These are phyloP conservation scores for Trichoderma citrinoviride DNA, from an alignment of 2,329 filamentous ascomycete species.

Conservation along the genomic window DNA sequence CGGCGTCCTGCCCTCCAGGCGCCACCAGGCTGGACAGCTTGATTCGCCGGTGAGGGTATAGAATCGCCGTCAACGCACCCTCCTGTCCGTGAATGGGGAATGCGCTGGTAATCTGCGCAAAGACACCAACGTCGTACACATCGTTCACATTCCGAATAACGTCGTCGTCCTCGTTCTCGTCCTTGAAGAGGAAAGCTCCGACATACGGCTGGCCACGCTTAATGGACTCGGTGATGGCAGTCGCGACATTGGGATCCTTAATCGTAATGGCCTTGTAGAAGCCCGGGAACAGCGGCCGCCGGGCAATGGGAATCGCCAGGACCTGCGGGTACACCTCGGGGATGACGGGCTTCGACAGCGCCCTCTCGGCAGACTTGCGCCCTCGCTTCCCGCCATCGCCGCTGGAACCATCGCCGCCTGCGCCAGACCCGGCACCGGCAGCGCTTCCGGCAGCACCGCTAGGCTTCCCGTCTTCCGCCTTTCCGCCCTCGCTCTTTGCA, in stretches of 20 bases:
- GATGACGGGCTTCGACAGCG: slow-evolving; percentile 81
- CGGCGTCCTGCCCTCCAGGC: slow-evolving; percentile 53
- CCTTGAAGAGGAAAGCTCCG: slow-evolving; percentile 94
- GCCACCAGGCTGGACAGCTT: slow-evolving; percentile 81
- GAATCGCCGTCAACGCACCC: slow-evolving; percentile 80
- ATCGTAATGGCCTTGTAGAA: slow-evolving; percentile 99
- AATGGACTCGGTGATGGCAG: slow-evolving; percentile 93
- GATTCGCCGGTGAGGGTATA: slow-evolving; percentile 94
- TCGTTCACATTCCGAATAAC: slow-evolving; percentile 87
- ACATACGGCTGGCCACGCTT: slow-evolving; percentile 97
- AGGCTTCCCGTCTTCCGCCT: slow-evolving; percentile 53
- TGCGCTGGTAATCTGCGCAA: slow-evolving; percentile 95
- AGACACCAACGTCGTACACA: slow-evolving; percentile 93
- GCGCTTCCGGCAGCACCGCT: slow-evolving; percentile 44
- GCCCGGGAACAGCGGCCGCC: slow-evolving; percentile 89
- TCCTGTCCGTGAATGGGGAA: slow-evolving; percentile 89
- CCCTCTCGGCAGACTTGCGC: slow-evolving; percentile 68
- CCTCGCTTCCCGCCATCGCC: slow-evolving; percentile 68
- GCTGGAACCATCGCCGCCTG: slow-evolving; percentile 54
- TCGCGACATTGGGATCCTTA: slow-evolving; percentile 84
- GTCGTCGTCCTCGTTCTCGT: slow-evolving; percentile 90
- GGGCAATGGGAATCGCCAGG: slow-evolving; percentile 93
- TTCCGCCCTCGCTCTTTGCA: slow-evolving; percentile 42
- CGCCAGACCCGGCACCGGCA: slow-evolving; percentile 50
- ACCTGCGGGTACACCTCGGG: slow-evolving; percentile 97